Conservation (phyloP, 148 eudicot species). For the Cornus controversa region DNA sequence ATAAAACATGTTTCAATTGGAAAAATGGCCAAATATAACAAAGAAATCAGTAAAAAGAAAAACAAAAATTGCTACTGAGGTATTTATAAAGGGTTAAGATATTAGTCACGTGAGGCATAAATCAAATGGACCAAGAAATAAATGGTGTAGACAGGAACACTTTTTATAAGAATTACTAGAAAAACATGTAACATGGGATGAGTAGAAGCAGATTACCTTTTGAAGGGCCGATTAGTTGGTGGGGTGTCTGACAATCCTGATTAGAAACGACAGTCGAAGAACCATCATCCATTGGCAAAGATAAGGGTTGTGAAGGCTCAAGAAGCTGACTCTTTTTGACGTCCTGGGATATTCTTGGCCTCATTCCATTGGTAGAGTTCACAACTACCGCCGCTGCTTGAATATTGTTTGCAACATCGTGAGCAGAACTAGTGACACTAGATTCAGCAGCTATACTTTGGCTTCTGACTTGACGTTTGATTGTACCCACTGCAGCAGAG, state of each 20-base stretch:
- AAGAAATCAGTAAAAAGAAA: too few species aligned
- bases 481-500: slow-evolving; percentile 26
- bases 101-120: too few species aligned
- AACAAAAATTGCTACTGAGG: too few species aligned
- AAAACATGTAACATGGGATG: background rate
- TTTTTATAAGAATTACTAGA: background rate
- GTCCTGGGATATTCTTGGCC: slow-evolving; percentile 18
- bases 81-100: too few species aligned
- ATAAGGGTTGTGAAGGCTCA: slow-evolving; percentile 22
- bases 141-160: background rate
- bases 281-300: slow-evolving; percentile 9
- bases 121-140: too few species aligned
- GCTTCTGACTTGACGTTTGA: slow-evolving; percentile 28
- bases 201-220: slow-evolving; percentile 16
- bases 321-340: slow-evolving; percentile 13
- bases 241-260: too few species aligned
- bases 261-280: too few species aligned
- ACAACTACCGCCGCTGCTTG: background rate
- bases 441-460: slow-evolving; percentile 21
- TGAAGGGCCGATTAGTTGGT: background rate
- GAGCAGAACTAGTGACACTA: slow-evolving; percentile 18
- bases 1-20: too few species aligned
- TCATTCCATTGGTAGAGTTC: background rate
- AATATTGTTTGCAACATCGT: background rate
- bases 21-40: too few species aligned